phyloP scores from a whole-genome alignment of 441 rosid genomes.

The Erodium texanum region DNA sequence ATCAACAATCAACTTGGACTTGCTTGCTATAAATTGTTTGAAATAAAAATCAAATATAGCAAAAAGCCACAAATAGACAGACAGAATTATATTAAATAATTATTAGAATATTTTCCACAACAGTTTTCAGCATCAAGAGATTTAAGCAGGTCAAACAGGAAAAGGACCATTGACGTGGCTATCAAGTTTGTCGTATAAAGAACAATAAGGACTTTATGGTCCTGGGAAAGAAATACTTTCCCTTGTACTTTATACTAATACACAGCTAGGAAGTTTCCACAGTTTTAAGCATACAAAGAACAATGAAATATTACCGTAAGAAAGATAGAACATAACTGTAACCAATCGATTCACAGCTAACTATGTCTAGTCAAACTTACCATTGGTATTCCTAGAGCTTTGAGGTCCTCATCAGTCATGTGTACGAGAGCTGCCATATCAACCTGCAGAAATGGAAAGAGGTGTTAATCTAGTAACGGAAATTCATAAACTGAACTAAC shows the following conservation, averaged over 20 bases:
- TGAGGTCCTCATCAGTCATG: constrained; percentile 91
- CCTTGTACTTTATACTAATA: not conserved
- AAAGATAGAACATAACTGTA: not conserved
- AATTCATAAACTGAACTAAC: constrained; percentile 9
- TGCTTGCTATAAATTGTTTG: not conserved
- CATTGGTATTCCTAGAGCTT: constrained; percentile 88
- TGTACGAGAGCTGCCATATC: constrained; percentile 91
- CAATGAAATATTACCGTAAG: not conserved
- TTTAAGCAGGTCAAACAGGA: not conserved
- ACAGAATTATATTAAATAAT: not conserved
- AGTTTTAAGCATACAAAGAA: not conserved
- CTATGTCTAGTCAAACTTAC: constrained; percentile 28
- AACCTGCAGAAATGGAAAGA: constrained; percentile 42
- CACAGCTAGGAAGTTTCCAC: not conserved
- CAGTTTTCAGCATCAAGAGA: not conserved
- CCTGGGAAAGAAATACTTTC: not conserved
- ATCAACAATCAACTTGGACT: not conserved
- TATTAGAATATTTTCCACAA: not conserved
- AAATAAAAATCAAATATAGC: not conserved
- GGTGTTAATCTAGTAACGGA: constrained; percentile 10
- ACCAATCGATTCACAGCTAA: constrained; percentile 10
- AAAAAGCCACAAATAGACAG: not conserved
- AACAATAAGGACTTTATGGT: not conserved
- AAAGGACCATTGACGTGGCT: not conserved
- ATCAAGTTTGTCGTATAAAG: not conserved